These are phyloP conservation scores for Musa troglodytarum DNA, from an alignment of 176 grass and related monocot species.

Conservation along the genomic window DNA sequence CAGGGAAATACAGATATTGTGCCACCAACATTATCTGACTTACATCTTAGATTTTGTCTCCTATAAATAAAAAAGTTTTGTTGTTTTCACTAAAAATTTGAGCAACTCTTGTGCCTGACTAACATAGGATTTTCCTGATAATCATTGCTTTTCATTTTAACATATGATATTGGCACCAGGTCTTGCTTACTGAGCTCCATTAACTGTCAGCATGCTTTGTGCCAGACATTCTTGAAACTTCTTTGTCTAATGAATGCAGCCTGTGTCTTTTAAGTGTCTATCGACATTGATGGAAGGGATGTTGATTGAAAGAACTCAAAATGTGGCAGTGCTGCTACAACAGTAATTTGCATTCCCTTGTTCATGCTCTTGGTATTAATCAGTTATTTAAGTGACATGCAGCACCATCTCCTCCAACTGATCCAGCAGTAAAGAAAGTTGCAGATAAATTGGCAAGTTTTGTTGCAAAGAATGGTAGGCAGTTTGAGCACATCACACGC, in stretches of 20 bases:
- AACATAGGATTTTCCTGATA: no score
- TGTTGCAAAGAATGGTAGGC: slow-evolving; percentile 94
- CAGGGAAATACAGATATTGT: no score
- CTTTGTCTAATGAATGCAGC: background rate
- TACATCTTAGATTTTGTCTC: no score
- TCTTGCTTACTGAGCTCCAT: no score
- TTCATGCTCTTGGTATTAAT: slow-evolving; percentile 62
- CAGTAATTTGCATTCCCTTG: slow-evolving; percentile 70
- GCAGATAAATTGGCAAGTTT: slow-evolving; percentile 84
- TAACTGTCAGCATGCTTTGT: no score
- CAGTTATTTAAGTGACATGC: slow-evolving; percentile 99
- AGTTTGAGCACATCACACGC: slow-evolving; percentile 81
- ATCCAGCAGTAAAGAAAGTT: slow-evolving; percentile 86
- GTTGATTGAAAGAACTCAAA: slow-evolving; percentile 71
- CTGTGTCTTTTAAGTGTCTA: slow-evolving; percentile 29
- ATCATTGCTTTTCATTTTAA: no score
- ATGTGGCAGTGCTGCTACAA: slow-evolving; percentile 54
- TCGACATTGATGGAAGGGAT: slow-evolving; percentile 48
- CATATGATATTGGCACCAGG: no score
- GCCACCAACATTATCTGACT: no score
- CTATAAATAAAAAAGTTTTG: no score
- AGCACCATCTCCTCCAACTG: slow-evolving; percentile 73
- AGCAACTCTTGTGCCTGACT: no score
- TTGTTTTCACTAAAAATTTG: no score
- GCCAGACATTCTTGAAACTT: no score